Conservation (phyloP, 192 early-diverging fungal species). For the Backusella westeae region DNA sequence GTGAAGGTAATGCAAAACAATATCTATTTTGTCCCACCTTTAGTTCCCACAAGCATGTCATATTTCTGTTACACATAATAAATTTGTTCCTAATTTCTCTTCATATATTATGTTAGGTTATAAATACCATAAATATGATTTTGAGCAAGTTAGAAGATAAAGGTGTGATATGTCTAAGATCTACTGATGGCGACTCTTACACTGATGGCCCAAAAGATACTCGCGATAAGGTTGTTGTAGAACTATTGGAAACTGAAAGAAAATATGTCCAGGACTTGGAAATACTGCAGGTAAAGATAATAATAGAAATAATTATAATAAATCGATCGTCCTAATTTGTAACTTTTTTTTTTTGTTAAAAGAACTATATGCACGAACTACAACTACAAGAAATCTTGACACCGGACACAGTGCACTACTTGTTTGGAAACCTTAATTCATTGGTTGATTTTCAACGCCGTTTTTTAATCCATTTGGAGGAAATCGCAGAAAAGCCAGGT, state of each 20-base stretch:
- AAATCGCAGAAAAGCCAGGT: conserved; percentile 61
- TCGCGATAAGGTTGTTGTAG: conserved; percentile 81
- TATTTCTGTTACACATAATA: background rate
- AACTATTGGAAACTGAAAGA: conserved; percentile 92
- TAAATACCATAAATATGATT: conserved; percentile 80
- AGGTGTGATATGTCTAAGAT: conserved; percentile 43
- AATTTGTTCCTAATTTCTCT: conserved; percentile 19
- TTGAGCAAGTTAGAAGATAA: conserved; percentile 73
- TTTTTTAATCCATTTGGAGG: conserved; percentile 90
- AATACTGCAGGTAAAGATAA: conserved; percentile 56
- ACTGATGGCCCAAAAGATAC: conserved; percentile 78
- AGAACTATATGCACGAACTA: conserved; percentile 73
- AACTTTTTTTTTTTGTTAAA: background rate
- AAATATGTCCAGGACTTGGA: conserved; percentile 90
- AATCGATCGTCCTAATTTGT: background rate
- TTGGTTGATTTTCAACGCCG: conserved; percentile 96
- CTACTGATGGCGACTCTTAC: conserved; percentile 39
- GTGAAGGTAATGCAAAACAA: conserved; percentile 70
- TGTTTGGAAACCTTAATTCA: conserved; percentile 93
- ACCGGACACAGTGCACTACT: conserved; percentile 73
- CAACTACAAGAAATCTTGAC: conserved; percentile 69
- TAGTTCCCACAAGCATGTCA: background rate
- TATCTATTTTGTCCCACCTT: background rate
- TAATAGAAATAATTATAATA: background rate
- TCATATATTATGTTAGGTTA: conserved; percentile 53